Conservation (phyloP, 257 asterid species). For the Fraxinus anomala region DNA sequence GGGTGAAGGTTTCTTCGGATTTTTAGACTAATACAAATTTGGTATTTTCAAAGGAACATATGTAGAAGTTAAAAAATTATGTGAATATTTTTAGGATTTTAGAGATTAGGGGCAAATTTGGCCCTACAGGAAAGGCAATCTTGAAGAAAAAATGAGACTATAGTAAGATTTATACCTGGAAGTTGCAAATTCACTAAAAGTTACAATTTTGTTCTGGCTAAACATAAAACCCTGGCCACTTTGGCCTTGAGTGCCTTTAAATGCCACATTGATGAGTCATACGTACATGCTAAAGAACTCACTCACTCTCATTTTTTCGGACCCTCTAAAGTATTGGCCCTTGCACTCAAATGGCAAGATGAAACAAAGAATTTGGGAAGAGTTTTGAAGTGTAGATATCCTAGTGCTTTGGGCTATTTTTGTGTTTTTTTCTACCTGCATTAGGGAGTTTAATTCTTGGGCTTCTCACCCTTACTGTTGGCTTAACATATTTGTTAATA, state of each 20-base stretch:
- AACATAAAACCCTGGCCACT: background rate
- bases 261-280: background rate
- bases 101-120: background rate
- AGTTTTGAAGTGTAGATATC: background rate
- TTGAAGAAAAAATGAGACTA: background rate
- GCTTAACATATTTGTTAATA: background rate
- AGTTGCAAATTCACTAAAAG: constrained; percentile 4
- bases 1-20: background rate
- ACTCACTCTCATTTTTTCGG: background rate
- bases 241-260: background rate
- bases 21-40: background rate
- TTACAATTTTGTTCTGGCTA: background rate
- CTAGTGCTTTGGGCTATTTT: background rate
- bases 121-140: background rate
- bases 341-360: background rate
- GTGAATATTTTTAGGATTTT: background rate
- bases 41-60: background rate
- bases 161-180: background rate
- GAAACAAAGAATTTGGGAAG: background rate
- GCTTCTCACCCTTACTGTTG: background rate
- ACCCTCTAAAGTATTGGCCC: background rate
- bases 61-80: constrained; percentile 1
- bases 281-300: background rate
- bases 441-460: background rate
- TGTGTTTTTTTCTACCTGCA: background rate